Evolutionary conservation across 1,284 basidiomycete genomes (phyloP).

Genomic region (Boletus semigastroideus): DNA sequence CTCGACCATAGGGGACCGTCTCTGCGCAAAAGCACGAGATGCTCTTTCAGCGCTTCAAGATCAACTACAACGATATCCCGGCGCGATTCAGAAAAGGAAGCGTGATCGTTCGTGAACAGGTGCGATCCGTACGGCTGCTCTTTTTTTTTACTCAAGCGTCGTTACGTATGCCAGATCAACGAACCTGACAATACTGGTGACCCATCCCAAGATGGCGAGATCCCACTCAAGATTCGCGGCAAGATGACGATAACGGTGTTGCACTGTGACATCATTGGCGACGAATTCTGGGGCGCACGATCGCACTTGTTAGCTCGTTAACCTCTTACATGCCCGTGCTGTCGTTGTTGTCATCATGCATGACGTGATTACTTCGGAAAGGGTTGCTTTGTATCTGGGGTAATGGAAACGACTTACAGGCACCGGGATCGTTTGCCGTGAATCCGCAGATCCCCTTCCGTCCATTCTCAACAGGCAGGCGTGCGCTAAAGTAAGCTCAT

Average conservation of each 20-base stretch:
- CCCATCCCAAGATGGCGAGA: not conserved
- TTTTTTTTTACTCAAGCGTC: not conserved
- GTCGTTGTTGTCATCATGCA: no score
- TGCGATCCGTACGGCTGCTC: not conserved
- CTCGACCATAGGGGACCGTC: slow-evolving; percentile 67
- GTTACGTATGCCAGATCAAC: slow-evolving; percentile 3
- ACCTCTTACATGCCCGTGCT: not conserved
- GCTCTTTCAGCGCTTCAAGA: slow-evolving; percentile 75
- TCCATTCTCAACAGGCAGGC: no score
- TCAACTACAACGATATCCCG: slow-evolving; percentile 86
- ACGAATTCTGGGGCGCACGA: slow-evolving; percentile 73
- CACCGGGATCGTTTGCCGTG: no score
- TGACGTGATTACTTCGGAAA: no score
- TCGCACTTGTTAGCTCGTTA: slow-evolving; percentile 45
- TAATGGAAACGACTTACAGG: no score
- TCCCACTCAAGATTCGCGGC: slow-evolving; percentile 28
- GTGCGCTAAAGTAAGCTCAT: no score
- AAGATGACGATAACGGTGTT: slow-evolving; percentile 51
- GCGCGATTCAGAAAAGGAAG: slow-evolving; percentile 86
- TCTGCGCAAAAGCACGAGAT: slow-evolving; percentile 92
- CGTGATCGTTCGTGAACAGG: slow-evolving; percentile 67
- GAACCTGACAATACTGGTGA: not conserved
- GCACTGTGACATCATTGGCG: slow-evolving; percentile 84
- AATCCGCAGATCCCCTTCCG: no score
- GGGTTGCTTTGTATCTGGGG: no score